Base-by-base conservation (phyloP, 148 eudicot genomes). In the Diospyros kaki region DNA sequence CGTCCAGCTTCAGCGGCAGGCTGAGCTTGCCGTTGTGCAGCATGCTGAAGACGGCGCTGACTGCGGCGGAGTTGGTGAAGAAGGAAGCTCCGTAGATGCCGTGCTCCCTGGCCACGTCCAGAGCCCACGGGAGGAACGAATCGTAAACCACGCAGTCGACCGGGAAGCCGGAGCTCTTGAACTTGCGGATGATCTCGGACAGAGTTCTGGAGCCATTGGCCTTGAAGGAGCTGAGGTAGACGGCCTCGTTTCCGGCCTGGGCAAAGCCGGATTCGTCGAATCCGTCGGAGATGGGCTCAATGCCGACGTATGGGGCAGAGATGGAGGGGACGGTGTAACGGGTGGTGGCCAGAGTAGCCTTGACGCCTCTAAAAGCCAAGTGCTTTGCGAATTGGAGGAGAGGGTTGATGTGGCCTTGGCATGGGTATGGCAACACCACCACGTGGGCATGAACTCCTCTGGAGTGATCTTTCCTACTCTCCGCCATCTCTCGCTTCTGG, bases 341-440 rank as follows among this genome's bases (percentile, higher is more conserved):
- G 11, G 92, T 85, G 13, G 90, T 83, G 81, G 88, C 94, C 5
- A 91, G 11, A 0, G 97, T 89, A 66, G 87, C 81, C 51, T 84
- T 85, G n/a, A 87, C 64, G 7, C 88, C 91, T 68, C 83, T 87
- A 1, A 90, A 83, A 66, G 82, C 83, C 63, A 89, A 65, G 71
- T 90, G 89, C 69, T 91, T 91, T 1, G 91, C 87, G 55, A 91
- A 90, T 81, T 90, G 92, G 54, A 90, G 87, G 59, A 88, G 86
- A 6, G 92, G 95, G 79, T 85, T 91, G 1, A 91, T 88, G 80
- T 91, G 97, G 48, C 97, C 93, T 85, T 89, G 97, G 77, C 86
- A 0, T 48, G 52, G 52, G 8, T 48, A 48, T 48, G 52, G 52
- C 6, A 48, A 0, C 0, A 48, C 52, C 52, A 48, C 52, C 4